Evolutionary conservation across 805 yeast genomes (phyloP), one percentile per base, ranked within the genome.

Genomic region (Candida pseudofarinosa): DNA sequence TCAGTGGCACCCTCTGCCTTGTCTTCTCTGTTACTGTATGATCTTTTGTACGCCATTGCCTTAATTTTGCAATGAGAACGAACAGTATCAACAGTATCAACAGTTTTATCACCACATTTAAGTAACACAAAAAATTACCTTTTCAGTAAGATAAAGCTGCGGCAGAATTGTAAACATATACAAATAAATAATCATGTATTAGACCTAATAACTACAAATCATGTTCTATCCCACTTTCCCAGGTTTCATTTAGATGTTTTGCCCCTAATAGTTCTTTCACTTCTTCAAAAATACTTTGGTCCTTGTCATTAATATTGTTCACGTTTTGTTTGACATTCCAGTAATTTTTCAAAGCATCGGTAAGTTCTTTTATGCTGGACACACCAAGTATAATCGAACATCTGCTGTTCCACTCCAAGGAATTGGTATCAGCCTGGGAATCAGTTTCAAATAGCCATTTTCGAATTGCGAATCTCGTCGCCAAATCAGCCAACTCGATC

Each of bases 331-430:
- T 54, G 10, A 80, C 80, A 12, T 54, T 55, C 70, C 80, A 71
- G 56, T 78, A 85, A 49, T 79, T 81, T 0, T 56, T 55, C 12
- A 85, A 61, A 0, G 96, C 95, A 33, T 64, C 67, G 14, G 77
- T 61, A 43, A 90, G 71, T 56, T 90, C 97, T 3, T 56, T 61
- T 2, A 83, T 57, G 19, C 65, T 76, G 35, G 90, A 80, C 19
- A 86, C 81, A 1, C 98, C 98, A 37, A 90, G 64, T 2, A 90
- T 93, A 2, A 90, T 80, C 3, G 80, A 73, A 0, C 86, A 55
- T 7, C 50, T 47, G 7, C 39, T 39, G 45, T 65, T 58, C 62
- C 63, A 59, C 4, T 38, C 39, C 37, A 55, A 47, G 4, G 44
- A 47, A 2, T 43, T 50, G n/a, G 23, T n/a, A 15, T 44, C 41